A percentile compares a stretch with the other conserved stretches of the same genome.
Conservation (phyloP, 139 green algal genomes). For the Chlamydomonas sp. region DNA sequence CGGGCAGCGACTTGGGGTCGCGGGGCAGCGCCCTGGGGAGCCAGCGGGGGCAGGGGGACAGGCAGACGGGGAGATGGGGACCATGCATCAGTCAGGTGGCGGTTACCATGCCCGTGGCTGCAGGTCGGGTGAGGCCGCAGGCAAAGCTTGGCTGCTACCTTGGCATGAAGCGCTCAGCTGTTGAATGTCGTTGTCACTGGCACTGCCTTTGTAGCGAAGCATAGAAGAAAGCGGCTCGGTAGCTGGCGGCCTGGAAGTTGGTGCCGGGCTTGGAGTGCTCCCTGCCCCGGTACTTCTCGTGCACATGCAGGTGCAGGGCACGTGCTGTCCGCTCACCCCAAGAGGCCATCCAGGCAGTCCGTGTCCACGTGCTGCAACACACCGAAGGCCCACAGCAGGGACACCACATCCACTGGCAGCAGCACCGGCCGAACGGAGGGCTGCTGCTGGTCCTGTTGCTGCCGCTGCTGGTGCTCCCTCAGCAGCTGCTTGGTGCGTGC, state of each 20-base stretch:
- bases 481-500: not conserved
- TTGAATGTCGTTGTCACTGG: too few species aligned
- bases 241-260: not conserved
- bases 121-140: too few species aligned
- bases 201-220: too few species aligned
- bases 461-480: not conserved
- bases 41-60: not conserved
- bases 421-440: not conserved
- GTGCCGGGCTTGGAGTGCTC: too few species aligned
- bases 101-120: too few species aligned
- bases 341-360: not conserved
- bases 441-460: not conserved
- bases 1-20: not conserved
- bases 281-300: too few species aligned
- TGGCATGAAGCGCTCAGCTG: too few species aligned
- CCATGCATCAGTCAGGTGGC: too few species aligned
- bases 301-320: too few species aligned
- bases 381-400: conserved; percentile 18
- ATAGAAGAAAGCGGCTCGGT: too few species aligned
- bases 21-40: conserved; percentile 9
- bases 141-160: too few species aligned
- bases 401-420: not conserved
- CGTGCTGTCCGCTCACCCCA: not conserved
- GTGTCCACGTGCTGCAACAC: conserved; percentile 14
- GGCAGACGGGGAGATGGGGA: too few species aligned